These are phyloP conservation scores for Neoboletus magnificus DNA, from an alignment of 768 basidiomycete genomes.

Conservation along the genomic window DNA sequence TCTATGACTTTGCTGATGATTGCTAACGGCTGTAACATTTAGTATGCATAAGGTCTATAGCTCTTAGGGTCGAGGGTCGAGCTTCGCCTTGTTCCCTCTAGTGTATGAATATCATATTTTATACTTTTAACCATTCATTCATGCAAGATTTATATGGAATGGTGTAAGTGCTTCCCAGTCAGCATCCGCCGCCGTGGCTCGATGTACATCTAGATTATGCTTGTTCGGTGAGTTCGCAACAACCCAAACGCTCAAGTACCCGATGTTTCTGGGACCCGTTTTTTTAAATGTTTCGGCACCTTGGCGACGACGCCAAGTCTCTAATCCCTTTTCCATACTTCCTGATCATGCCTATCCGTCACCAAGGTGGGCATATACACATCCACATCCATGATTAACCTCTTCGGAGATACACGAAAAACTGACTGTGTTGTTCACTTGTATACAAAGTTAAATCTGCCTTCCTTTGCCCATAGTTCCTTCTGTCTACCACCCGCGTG, in stretches of 20 bases:
- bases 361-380: neutral
- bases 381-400: too few relatives aligned
- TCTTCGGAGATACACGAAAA: neutral
- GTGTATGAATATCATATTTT: slow-evolving; percentile 11
- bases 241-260: neutral
- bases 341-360: neutral
- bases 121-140: neutral
- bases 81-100: neutral
- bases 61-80: neutral
- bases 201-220: neutral
- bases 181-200: neutral
- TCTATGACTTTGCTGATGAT: neutral
- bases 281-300: neutral
- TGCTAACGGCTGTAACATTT: slow-evolving; percentile 2
- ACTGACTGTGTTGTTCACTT: neutral
- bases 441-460: neutral
- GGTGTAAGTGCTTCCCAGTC: neutral
- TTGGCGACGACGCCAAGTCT: neutral
- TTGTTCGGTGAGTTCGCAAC: neutral
- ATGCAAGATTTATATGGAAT: neutral
- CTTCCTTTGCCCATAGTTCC: neutral
- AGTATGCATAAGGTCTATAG: slow-evolving; percentile 21
- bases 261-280: neutral
- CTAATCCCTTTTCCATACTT: too few relatives aligned
- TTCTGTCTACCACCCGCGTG: slow-evolving; percentile 37